These are phyloP conservation scores for Lasiodiplodia sp. DNA, from an alignment of 2,329 filamentous ascomycete genomes.

Conservation along the genomic window DNA sequence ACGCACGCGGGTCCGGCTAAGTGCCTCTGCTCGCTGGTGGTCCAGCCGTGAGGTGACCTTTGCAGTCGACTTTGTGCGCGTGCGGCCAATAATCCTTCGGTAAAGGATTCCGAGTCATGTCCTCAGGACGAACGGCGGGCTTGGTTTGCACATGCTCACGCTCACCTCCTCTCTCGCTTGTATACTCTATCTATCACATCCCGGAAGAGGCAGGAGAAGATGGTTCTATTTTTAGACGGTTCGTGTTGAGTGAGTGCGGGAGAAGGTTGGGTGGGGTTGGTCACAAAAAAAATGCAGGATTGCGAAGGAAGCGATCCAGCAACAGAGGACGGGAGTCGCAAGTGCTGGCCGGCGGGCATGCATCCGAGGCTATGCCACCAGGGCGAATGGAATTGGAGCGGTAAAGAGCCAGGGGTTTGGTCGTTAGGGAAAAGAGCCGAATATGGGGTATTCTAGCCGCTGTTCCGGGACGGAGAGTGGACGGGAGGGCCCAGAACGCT, in stretches of 20 bases:
- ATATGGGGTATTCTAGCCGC: slow-evolving; percentile 25
- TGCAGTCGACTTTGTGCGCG: background rate
- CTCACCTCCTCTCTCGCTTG: background rate
- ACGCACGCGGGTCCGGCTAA: slow-evolving; percentile 3
- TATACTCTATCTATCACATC: background rate
- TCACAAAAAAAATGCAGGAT: background rate
- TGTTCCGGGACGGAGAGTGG: slow-evolving; percentile 7
- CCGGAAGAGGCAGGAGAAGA: background rate
- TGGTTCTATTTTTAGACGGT: slow-evolving; percentile 5
- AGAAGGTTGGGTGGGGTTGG: background rate
- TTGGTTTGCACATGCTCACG: slow-evolving; percentile 3
- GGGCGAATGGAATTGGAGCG: background rate
- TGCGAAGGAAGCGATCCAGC: background rate
- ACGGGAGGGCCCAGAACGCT: slow-evolving; percentile 13
- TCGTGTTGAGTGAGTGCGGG: background rate
- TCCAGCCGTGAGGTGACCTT: slow-evolving; percentile 15
- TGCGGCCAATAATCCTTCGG: slow-evolving; percentile 19
- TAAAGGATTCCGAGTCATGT: slow-evolving; percentile 19
- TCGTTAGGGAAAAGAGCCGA: background rate
- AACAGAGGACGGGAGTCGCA: background rate
- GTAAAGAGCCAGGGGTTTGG: background rate
- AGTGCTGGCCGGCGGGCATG: background rate
- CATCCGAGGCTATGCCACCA: background rate
- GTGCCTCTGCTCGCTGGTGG: background rate
- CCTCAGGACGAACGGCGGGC: background rate